These are phyloP conservation scores for Boletus bicolor DNA, from an alignment of 768 basidiomycete genomes.

Conservation along the genomic window DNA sequence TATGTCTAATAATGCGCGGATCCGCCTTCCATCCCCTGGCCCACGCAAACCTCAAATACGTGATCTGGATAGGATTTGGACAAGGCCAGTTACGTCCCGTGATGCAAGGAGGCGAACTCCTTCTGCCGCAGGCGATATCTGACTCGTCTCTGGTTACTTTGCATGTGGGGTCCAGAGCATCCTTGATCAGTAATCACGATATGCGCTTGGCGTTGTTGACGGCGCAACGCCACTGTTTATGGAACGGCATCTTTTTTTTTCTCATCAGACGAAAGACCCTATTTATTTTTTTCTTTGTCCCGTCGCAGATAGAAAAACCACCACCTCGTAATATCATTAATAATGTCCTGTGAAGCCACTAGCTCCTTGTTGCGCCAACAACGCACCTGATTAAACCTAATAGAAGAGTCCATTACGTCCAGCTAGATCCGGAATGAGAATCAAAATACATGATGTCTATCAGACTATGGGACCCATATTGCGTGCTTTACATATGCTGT, in stretches of 20 bases:
- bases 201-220: not conserved
- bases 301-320: not conserved
- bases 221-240: not conserved
- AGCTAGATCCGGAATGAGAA: constrained; percentile 5
- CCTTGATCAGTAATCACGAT: constrained; percentile 14
- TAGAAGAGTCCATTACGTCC: not conserved
- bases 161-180: constrained; percentile 5
- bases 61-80: constrained; percentile 24
- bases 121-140: constrained; percentile 33
- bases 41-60: constrained; percentile 18
- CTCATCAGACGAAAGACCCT: constrained; percentile 17
- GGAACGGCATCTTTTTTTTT: constrained; percentile 10
- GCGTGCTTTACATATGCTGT: constrained; percentile 28
- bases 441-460: constrained; percentile 23
- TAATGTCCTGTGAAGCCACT: constrained; percentile 1
- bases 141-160: constrained; percentile 9
- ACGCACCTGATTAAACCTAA: not conserved
- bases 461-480: constrained; percentile 12
- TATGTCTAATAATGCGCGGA: constrained; percentile 9
- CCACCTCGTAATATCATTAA: constrained; percentile 8
- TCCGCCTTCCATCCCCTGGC: constrained; percentile 16
- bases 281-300: constrained; percentile 8
- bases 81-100: constrained; percentile 21
- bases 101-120: constrained; percentile 31
- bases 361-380: constrained; percentile 7